Evolutionary conservation across 2,329 filamentous ascomycete species (phyloP), one percentile per base, ranked within the genome.

Genomic region (Fusarium virguliforme): DNA sequence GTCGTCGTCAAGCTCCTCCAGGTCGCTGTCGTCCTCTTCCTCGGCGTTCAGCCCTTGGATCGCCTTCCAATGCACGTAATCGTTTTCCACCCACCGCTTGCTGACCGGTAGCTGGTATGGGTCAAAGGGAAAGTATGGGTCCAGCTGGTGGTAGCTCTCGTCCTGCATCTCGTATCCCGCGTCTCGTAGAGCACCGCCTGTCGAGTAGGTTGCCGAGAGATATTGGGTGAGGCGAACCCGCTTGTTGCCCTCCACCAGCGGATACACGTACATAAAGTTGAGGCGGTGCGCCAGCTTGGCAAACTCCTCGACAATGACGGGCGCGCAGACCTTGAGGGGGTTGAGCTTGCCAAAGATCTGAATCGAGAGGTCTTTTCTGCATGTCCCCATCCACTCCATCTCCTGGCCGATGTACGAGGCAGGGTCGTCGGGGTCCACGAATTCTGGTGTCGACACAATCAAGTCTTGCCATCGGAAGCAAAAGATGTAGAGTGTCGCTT

Each of bases 391-490:
- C 92, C 96, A 98, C 41, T 88, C 86, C 43, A 97, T 89, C 63
- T 97, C 93, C 72, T 92, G 90, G 3, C 90, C 87, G 18, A 90
- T 82, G 72, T 89, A 91, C 1, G 87, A 88, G 1, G 85, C 83
- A 10, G 85, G 83, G 66, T 91, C 89, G 64, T 89, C 92, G 69
- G 84, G 88, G 81, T 89, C 92, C 63, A 88, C 87, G 67, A 82
- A 85, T 65, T 90, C 86, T 2, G 88, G 84, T 4, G 87, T 88
- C 2, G 88, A 87, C 22, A 88, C 85, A 62, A 94, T 92, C 51
- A 99, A 86, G 77, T 98, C 95, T 67, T 94, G 92, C 96, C 96
- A 99, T 61, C 96, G 91, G 85, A 99, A 99, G 84, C 96, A 99
- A 78, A 97, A 98, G 65, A 97, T 95, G 83, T 98, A 98, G 26